Conservation (phyloP, 148 eudicot genomes). For the Mesembryanthemum crystallinum region DNA sequence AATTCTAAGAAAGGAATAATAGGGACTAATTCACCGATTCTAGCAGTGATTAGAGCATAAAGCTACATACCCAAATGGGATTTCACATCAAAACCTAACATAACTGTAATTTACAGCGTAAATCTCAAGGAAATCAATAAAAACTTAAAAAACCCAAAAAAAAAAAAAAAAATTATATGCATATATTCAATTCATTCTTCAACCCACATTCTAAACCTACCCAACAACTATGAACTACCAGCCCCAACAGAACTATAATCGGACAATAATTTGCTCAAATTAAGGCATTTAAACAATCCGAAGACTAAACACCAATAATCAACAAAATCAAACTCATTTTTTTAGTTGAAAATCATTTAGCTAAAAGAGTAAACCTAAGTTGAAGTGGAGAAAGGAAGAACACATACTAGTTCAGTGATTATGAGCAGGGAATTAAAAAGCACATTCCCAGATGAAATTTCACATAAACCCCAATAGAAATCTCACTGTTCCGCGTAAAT, state of each 20-base stretch:
- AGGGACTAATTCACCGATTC: constrained; percentile 17
- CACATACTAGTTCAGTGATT: neutral
- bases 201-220: constrained; percentile 22
- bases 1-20: constrained; percentile 15
- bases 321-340: constrained; percentile 12
- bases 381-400: neutral
- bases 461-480: constrained; percentile 11
- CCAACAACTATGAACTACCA: constrained; percentile 23
- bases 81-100: constrained; percentile 23
- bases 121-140: constrained; percentile 18
- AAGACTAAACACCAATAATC: constrained; percentile 14
- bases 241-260: constrained; percentile 7
- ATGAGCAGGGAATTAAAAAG: constrained; percentile 8
- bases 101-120: constrained; percentile 20
- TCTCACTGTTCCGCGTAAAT: constrained; percentile 10
- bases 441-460: constrained; percentile 17
- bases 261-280: constrained; percentile 4
- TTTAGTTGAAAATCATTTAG: constrained; percentile 14
- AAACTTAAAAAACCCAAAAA: neutral
- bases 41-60: constrained; percentile 22
- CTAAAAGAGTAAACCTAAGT: neutral
- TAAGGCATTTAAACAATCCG: constrained; percentile 8
- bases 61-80: neutral
- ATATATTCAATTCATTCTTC: constrained; percentile 9
- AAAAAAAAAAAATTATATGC: neutral